Evolutionary conservation across 352 stramenopile genomes (phyloP), one percentile per base, ranked within the genome.

Genomic region (Phytophthora crassamura): DNA sequence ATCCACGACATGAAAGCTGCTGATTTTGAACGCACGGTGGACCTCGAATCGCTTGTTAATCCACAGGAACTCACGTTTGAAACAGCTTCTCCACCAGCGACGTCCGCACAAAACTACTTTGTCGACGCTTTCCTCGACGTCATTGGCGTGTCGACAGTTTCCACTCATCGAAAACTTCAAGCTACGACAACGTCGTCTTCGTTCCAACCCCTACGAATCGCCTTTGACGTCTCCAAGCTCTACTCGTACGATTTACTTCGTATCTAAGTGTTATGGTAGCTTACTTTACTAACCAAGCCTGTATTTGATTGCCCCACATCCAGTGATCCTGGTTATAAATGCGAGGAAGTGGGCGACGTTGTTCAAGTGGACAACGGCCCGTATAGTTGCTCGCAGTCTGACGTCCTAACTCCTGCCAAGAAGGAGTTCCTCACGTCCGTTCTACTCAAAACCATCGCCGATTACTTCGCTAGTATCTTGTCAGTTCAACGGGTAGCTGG

Each of bases 191-290:
- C 63, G 4, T 40, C 67, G 4, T 58, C 73, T 4, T 46, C 78
- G 0, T 92, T 89, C 38, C 79, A 91, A 30, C 86, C 80, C 1
- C 83, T 94, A n/a, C 82, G 86, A 35, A 91, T 92, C 41, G 80
- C 71, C 14, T 94, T 94, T 25, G 86, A 94, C 25, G 51, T 91
- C 0, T 94, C 86, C 7, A 91, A 90, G 41, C 78, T 94, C 18
- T 77, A 59, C 20, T 82, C 67, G 80, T 87, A 78, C 57, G 72
- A 28, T 18, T 6, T n/a, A n/a, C n/a, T n/a, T n/a, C n/a, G n/a
- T n/a, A n/a, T n/a, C n/a, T n/a, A n/a, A n/a, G 7, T 11, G 7
- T 57, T 9, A 8, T 14, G 2, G 6, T 35, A 9, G 7, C 10
- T 50, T 50, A 50, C 11, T 50, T 41, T 30, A 34, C 30, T 48